These are phyloP conservation scores for Ustilago hordei DNA, from an alignment of 1,284 basidiomycete genomes.

Conservation along the genomic window DNA sequence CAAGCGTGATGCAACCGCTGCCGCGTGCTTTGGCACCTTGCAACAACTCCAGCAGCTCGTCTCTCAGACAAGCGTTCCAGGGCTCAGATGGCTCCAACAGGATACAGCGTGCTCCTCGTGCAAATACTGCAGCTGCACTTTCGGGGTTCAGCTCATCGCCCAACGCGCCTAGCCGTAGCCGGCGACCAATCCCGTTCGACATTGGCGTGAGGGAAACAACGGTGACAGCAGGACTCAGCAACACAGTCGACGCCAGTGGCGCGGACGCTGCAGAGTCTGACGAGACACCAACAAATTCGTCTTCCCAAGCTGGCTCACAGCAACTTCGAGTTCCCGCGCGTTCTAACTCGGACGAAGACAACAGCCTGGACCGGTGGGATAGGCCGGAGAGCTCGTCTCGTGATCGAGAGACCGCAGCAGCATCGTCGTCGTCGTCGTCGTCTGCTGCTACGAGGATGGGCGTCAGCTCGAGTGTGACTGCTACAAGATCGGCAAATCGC, in stretches of 20 bases:
- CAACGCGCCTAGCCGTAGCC: conserved; percentile 7
- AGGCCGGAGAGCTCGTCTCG: neutral
- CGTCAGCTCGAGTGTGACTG: conserved; percentile 21
- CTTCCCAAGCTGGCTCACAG: conserved; percentile 4
- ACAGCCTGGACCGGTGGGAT: neutral
- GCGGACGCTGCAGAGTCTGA: neutral
- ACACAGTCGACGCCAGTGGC: neutral
- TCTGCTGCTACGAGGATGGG: conserved; percentile 5
- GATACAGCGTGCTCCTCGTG: conserved; percentile 20
- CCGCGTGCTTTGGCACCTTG: conserved; percentile 32
- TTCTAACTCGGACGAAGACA: neutral
- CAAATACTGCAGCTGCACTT: conserved; percentile 1
- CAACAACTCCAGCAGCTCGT: conserved; percentile 42
- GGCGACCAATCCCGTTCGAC: conserved; percentile 34
- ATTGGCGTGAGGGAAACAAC: neutral
- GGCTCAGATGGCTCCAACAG: conserved; percentile 19
- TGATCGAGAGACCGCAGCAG: neutral
- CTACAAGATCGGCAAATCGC: conserved; percentile 8
- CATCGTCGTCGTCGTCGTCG: neutral
- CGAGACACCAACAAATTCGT: neutral
- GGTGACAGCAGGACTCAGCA: neutral
- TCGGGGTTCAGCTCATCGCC: conserved; percentile 5
- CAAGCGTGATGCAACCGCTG: conserved; percentile 44
- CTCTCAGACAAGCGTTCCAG: conserved; percentile 34
- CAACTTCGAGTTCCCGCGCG: neutral